phyloP scores from a whole-genome alignment of 306 rosid species.

The Nissolia schottii region DNA sequence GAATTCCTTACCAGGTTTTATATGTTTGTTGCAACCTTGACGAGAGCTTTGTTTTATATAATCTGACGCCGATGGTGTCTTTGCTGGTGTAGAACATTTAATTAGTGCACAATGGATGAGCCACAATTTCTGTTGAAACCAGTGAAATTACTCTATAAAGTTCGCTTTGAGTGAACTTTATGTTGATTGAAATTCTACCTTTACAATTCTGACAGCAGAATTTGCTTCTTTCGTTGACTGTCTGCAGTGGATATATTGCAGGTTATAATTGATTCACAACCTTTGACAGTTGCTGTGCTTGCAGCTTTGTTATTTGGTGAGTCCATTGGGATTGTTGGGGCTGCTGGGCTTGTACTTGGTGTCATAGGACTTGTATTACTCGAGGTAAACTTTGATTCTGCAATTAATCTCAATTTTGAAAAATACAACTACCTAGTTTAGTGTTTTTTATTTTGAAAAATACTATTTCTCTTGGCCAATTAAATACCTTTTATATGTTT shows the following conservation, averaged over 20 bases:
- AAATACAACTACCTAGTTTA: not conserved
- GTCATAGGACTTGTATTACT: constrained; percentile 82
- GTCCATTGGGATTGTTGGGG: constrained; percentile 84
- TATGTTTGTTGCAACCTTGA: too few relatives aligned
- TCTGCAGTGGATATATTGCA: constrained; percentile 27
- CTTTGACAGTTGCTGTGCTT: constrained; percentile 91
- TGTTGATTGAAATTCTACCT: not conserved
- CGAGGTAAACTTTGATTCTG: constrained; percentile 52
- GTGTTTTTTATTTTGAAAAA: not conserved
- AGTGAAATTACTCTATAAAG: not conserved
- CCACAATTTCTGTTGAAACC: not conserved
- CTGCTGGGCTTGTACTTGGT: constrained; percentile 83
- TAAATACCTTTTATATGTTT: not conserved
- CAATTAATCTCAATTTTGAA: not conserved
- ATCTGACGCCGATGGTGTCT: not conserved
- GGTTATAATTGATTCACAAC: constrained; percentile 97
- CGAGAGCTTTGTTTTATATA: too few relatives aligned
- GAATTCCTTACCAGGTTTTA: too few relatives aligned
- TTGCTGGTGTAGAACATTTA: not conserved
- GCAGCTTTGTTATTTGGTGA: constrained; percentile 87
- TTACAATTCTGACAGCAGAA: not conserved
- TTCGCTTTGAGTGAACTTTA: not conserved
- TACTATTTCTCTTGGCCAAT: not conserved
- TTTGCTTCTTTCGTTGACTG: constrained; percentile 16
- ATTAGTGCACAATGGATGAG: not conserved